phyloP scores from a whole-genome alignment of 805 yeast species.

The Hanseniaspora guilliermondii region DNA sequence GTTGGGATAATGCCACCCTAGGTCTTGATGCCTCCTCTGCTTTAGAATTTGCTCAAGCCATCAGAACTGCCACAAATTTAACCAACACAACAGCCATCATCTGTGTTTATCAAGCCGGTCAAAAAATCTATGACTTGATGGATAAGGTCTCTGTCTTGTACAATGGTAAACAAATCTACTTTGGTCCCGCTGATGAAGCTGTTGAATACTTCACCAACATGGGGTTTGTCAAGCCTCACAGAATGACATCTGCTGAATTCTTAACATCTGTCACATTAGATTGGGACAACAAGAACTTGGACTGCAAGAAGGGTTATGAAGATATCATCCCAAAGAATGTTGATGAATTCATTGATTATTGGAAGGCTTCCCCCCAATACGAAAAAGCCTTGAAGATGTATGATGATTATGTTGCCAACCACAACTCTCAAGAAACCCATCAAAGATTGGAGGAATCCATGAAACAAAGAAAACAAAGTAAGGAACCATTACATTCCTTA shows the following conservation, averaged over 20 bases:
- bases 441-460: slow-evolving; percentile 32
- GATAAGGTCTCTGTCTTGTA: slow-evolving; percentile 51
- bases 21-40: slow-evolving; percentile 64
- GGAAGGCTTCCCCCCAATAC: slow-evolving; percentile 48
- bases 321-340: slow-evolving; percentile 43
- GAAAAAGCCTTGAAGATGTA: slow-evolving; percentile 28
- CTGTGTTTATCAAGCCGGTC: slow-evolving; percentile 59
- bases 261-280: slow-evolving; percentile 52
- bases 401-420: slow-evolving; percentile 33
- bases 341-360: slow-evolving; percentile 44
- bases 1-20: slow-evolving; percentile 62
- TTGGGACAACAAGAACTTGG: slow-evolving; percentile 44
- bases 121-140: slow-evolving; percentile 47
- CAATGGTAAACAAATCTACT: slow-evolving; percentile 49
- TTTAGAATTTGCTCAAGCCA: slow-evolving; percentile 47
- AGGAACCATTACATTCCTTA: slow-evolving; percentile 30
- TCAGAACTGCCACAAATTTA: slow-evolving; percentile 47
- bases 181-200: slow-evolving; percentile 43
- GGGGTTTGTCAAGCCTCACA: slow-evolving; percentile 51
- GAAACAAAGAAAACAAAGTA: slow-evolving; percentile 34
- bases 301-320: slow-evolving; percentile 37
- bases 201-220: slow-evolving; percentile 42
- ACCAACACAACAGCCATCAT: slow-evolving; percentile 46
- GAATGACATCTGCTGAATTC: slow-evolving; percentile 59
- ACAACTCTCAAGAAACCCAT: slow-evolving; percentile 32